Conservation (phyloP, 345 rosid species). For the Euphorbia peplus region DNA sequence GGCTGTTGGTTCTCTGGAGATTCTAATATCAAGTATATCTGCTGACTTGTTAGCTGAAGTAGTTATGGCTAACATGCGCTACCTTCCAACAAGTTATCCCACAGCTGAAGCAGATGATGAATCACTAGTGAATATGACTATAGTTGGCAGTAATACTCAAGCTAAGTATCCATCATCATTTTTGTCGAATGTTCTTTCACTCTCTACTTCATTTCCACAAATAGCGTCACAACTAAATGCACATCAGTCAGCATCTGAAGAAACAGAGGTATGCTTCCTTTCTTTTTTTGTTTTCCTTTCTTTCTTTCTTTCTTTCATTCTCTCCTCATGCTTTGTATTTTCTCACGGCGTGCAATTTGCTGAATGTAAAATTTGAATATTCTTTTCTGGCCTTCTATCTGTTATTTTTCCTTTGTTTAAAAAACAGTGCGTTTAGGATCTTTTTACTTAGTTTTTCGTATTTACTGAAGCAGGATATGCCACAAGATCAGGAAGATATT, state of each 20-base stretch:
- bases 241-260: constrained; percentile 35
- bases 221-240: constrained; percentile 52
- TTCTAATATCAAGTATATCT: constrained; percentile 88
- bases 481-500: constrained; percentile 48
- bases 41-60: constrained; percentile 96
- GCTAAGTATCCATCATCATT: constrained; percentile 75
- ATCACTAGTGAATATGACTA: constrained; percentile 52
- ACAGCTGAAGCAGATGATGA: constrained; percentile 58
- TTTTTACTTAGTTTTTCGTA: constrained; percentile 16
- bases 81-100: constrained; percentile 50
- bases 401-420: neutral
- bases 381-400: neutral
- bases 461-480: constrained; percentile 34
- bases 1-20: constrained; percentile 76
- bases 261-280: constrained; percentile 30
- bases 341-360: neutral
- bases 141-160: constrained; percentile 59
- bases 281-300: too few species aligned
- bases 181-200: constrained; percentile 66
- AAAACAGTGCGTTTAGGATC: neutral
- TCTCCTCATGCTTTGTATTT: neutral
- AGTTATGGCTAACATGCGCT: constrained; percentile 90
- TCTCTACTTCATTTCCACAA: constrained; percentile 70
- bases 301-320: neutral
- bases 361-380: neutral